Evolutionary conservation across 1,284 basidiomycete species (phyloP).

Genomic region (Afroboletus lepidellus): DNA sequence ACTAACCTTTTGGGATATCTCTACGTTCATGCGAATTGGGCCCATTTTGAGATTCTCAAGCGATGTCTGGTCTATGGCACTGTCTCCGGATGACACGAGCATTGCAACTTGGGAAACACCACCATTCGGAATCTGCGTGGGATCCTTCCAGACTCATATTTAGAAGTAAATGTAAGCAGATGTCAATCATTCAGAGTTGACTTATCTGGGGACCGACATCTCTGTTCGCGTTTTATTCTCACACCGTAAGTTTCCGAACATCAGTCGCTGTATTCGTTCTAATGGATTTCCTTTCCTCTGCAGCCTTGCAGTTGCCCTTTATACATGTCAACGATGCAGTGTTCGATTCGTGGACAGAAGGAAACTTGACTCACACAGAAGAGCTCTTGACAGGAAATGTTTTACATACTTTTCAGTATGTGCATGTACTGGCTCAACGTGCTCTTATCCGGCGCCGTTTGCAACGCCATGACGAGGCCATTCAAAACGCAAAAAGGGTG

Average conservation of each 20-base stretch:
- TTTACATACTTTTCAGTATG: background rate
- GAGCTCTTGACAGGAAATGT: background rate
- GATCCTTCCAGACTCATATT: conserved; percentile 1
- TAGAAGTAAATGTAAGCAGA: background rate
- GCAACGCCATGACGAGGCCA: background rate
- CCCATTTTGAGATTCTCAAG: background rate
- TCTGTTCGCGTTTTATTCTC: background rate
- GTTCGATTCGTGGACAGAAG: background rate
- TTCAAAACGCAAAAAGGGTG: conserved; percentile 1
- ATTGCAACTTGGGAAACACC: background rate
- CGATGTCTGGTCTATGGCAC: background rate
- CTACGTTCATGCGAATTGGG: background rate
- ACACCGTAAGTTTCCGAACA: background rate
- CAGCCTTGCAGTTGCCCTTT: background rate
- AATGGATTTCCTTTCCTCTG: background rate
- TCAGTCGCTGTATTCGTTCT: background rate
- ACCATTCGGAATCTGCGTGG: background rate
- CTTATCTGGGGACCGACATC: background rate
- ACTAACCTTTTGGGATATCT: background rate
- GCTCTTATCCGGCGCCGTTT: background rate
- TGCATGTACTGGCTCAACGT: background rate
- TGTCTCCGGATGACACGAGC: background rate
- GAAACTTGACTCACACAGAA: background rate
- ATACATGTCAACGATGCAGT: background rate
- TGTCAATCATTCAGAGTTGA: background rate